Percentiles rank a stretch among this genome's conserved stretches.
phyloP scores from a whole-genome alignment of 2,329 filamentous ascomycete genomes.

The Aspergillus neoniger region DNA sequence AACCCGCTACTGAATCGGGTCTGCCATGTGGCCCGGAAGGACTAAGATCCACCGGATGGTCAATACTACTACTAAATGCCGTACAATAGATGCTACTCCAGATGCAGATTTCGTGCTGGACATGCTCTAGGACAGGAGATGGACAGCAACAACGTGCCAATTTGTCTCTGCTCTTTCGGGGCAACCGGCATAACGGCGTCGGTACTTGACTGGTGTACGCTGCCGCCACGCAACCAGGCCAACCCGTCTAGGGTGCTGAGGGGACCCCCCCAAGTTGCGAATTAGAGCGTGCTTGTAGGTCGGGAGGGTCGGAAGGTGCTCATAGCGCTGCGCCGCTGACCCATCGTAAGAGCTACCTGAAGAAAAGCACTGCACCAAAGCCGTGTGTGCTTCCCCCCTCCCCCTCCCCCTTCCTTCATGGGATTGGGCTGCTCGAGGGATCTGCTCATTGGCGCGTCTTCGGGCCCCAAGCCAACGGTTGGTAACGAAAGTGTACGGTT shows the following conservation, averaged over 20 bases:
- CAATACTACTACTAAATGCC: background rate
- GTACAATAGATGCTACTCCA: conserved; percentile 6
- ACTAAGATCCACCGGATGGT: conserved; percentile 20
- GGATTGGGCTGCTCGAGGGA: conserved; percentile 20
- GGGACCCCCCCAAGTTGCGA: conserved; percentile 15
- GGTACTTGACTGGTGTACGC: conserved; percentile 15
- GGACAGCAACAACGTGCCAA: conserved; percentile 9
- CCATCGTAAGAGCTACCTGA: conserved; percentile 26
- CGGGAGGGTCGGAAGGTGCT: conserved; percentile 26
- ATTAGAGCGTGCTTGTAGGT: conserved; percentile 23
- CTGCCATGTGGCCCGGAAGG: conserved; percentile 23
- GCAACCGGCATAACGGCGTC: conserved; percentile 9
- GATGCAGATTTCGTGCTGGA: background rate
- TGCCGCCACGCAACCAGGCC: conserved; percentile 15
- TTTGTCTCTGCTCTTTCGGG: background rate
- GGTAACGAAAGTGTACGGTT: background rate
- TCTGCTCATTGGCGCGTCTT: conserved; percentile 26
- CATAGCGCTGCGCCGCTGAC: conserved; percentile 24
- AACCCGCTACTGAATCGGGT: conserved; percentile 8
- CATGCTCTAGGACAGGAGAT: background rate
- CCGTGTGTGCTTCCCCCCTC: background rate
- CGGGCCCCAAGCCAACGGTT: background rate
- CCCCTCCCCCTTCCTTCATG: conserved; percentile 24
- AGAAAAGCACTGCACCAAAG: conserved; percentile 27
- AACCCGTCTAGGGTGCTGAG: conserved; percentile 17